Evolutionary conservation across 352 stramenopile genomes (phyloP).

Genomic region (Thalassiosira mediterranea): DNA sequence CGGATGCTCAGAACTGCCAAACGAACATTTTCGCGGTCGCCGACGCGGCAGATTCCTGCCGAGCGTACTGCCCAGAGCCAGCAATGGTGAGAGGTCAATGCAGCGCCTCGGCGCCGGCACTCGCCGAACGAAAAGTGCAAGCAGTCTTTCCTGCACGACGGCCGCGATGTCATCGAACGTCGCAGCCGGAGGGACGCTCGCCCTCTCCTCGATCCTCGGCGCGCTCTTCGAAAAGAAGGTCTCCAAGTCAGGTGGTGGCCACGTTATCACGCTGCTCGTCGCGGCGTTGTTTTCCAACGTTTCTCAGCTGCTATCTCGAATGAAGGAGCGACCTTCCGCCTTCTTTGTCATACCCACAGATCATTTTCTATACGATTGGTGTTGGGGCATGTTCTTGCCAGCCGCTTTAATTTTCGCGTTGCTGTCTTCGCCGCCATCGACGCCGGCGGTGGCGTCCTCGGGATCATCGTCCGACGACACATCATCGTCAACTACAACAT

Average conservation of each 20-base stretch:
- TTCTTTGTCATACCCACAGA: constrained; percentile 19
- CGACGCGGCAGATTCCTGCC: too few relatives aligned
- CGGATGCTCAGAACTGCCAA: too few relatives aligned
- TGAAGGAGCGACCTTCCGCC: background rate
- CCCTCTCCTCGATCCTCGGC: background rate
- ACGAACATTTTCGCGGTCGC: too few relatives aligned
- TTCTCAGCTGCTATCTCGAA: background rate
- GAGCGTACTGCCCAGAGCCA: too few relatives aligned
- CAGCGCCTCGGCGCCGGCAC: too few relatives aligned
- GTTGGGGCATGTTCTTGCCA: constrained; percentile 75
- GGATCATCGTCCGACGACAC: background rate
- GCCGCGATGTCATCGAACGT: background rate
- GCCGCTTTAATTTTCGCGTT: constrained; percentile 68
- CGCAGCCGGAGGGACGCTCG: background rate
- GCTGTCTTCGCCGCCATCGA: constrained; percentile 29
- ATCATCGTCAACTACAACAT: constrained; percentile 7
- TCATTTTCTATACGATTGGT: constrained; percentile 71
- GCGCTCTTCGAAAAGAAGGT: constrained; percentile 11
- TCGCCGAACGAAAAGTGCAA: too few relatives aligned
- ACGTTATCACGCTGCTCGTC: constrained; percentile 6
- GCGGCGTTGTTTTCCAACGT: constrained; percentile 16
- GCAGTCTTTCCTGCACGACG: too few relatives aligned
- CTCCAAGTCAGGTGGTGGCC: constrained; percentile 4
- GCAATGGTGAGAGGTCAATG: too few relatives aligned
- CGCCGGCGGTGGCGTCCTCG: background rate